phyloP scores from a whole-genome alignment of 2,329 filamentous ascomycete genomes.

The Daldinia sp. region DNA sequence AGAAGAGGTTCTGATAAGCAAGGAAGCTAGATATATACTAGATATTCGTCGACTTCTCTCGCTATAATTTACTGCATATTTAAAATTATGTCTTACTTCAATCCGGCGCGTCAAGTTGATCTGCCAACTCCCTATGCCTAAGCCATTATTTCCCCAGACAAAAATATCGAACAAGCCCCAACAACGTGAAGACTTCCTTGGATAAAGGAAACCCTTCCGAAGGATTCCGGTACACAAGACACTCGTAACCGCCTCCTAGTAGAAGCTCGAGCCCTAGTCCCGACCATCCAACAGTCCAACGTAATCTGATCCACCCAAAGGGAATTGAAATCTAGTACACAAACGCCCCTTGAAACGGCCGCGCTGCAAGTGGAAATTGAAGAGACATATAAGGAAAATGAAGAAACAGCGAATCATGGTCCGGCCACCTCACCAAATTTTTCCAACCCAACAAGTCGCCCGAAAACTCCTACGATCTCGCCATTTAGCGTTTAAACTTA shows the following conservation, averaged over 20 bases:
- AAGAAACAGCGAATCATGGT: not conserved
- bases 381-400: not conserved
- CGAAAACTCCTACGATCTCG: not conserved
- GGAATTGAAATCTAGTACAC: constrained; percentile 1
- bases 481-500: constrained; percentile 2
- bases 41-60: not conserved
- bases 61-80: not conserved
- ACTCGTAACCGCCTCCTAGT: not conserved
- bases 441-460: not conserved
- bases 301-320: constrained; percentile 9
- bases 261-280: constrained; percentile 6
- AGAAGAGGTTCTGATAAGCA: not conserved
- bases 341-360: constrained; percentile 2
- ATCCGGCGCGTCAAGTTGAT: not conserved
- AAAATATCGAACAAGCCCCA: not conserved
- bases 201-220: not conserved
- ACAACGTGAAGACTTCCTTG: not conserved
- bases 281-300: constrained; percentile 3
- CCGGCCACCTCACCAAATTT: not conserved
- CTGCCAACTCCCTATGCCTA: not conserved
- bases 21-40: not conserved
- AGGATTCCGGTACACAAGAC: not conserved
- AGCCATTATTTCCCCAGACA: not conserved
- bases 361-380: not conserved
- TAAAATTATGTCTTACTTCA: not conserved